A percentile compares a stretch with the other conserved stretches of the same genome.
phyloP scores from a whole-genome alignment of 768 basidiomycete species.

The Russula dissimulans region DNA sequence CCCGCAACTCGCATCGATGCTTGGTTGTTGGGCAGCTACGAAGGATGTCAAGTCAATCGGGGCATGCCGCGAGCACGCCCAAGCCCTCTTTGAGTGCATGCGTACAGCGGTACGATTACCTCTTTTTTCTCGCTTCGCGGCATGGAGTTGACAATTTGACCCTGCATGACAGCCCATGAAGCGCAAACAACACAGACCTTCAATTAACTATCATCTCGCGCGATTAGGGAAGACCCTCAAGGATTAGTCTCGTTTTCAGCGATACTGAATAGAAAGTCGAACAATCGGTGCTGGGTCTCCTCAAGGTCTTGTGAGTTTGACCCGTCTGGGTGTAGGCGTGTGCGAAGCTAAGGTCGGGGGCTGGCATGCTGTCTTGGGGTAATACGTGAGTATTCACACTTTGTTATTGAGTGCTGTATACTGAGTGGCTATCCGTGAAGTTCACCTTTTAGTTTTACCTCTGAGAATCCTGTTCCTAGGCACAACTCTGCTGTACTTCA shows the following conservation, averaged over 20 bases:
- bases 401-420: too few relatives aligned
- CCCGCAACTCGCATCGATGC: slow-evolving; percentile 64
- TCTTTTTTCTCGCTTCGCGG: neutral
- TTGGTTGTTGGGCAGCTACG: slow-evolving; percentile 79
- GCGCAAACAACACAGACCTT: slow-evolving; percentile 58
- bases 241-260: slow-evolving; percentile 13
- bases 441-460: too few relatives aligned
- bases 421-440: too few relatives aligned
- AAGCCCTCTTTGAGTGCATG: slow-evolving; percentile 73
- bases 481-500: too few relatives aligned
- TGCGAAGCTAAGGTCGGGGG: too few relatives aligned
- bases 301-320: too few relatives aligned
- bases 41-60: slow-evolving; percentile 47
- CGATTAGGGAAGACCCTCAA: slow-evolving; percentile 67
- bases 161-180: slow-evolving; percentile 45
- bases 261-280: too few relatives aligned
- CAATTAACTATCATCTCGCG: slow-evolving; percentile 87
- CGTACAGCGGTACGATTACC: slow-evolving; percentile 57
- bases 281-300: too few relatives aligned
- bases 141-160: slow-evolving; percentile 3
- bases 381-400: too few relatives aligned
- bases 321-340: too few relatives aligned
- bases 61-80: slow-evolving; percentile 50
- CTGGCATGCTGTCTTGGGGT: too few relatives aligned
- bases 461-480: too few relatives aligned